Evolutionary conservation across 805 yeast genomes (phyloP), one percentile per base, ranked within the genome.

Genomic region (Pichia ethanolica): DNA sequence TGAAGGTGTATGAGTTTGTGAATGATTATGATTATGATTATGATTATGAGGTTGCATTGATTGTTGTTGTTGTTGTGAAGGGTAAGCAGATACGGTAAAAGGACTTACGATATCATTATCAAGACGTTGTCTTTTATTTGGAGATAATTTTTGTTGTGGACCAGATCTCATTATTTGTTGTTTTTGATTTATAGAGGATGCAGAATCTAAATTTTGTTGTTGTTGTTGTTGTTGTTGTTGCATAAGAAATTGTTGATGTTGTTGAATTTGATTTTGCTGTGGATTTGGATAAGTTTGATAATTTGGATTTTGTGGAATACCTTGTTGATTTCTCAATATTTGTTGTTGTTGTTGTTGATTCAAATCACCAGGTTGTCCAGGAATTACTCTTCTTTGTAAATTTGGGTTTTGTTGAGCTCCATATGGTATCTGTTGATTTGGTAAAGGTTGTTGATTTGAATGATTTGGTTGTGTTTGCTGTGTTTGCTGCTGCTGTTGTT

Each of bases 351-450:
- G 55, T 20, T 20, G 20, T 20, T 20, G 20, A 20, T 20, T 20
- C 20, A 20, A 20, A 20, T 20, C 20, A 20, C 20, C 20, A 20
- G 20, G 20, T 20, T 20, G 20, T 20, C 20, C 20, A 20, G 20
- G 20, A 20, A 20, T 20, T 20, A 35, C 26, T n/a, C 20, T 14
- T 36, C 26, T 20, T 36, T 20, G n/a, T 13, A 6, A 6, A 36
- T 12, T 14, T 13, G 53, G 68, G 43, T 57, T 63, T 10, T 53
- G 58, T 46, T 60, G 71, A 44, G 58, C 39, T 9, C 38, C 44
- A 20, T 25, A 37, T 27, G 25, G 42, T 26, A 27, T 45, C 33
- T 30, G 44, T 34, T 26, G 7, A 30, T 30, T 30, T 30, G 32
- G 9, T 30, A 9, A 30, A 20, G 20, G 20, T 20, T 20, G 20